Evolutionary conservation across 2,329 filamentous ascomycete species (phyloP), one percentile per base, ranked within the genome.

Genomic region (Hypoxylon sp.): DNA sequence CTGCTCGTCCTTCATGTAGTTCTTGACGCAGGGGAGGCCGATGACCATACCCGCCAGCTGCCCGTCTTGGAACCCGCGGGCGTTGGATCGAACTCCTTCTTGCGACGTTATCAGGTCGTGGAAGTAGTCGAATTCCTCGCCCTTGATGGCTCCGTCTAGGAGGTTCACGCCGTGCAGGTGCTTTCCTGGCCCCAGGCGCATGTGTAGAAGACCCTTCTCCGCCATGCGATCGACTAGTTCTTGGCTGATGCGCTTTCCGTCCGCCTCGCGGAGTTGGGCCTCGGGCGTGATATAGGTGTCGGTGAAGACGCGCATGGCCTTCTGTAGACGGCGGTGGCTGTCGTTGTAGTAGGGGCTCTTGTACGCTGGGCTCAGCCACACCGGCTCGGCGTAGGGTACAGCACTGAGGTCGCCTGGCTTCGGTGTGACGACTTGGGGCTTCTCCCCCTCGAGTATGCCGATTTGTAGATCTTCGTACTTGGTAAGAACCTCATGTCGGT

Each of bases 31-130:
- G 1, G 90, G 90, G 58, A 95, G 74, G 27, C 85, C 85, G 60
- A 95, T 95, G 19, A 86, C 86, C 88, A 95, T 91, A 42, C 91
- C 90, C 2, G 89, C 87, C 82, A 95, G 84, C 72, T 91, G 92
- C 3, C 90, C 91, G 68, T 96, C 91, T 69, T 90, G 86, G 73
- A 94, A 96, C 1, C 90, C 91, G 63, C 89, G 77, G 19, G 88
- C 85, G 69, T 88, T 90, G 5, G 82, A 76, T 21, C 91, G 80
- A 1, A 81, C 78, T 60, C 89, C 73, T 72, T 95, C 91, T 72
- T 95, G 90, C 6, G 78, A 75, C 42, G 89, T 76, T 59, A 95
- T 83, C 68, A 94, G 69, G 68, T 94, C 90, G 70, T 94, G 90
- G 72, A 95, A 90, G 71, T 91, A 92, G 70, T 95, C 90, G 63